phyloP scores from a whole-genome alignment of 805 yeast species.

The Monosporozyma yasuniensis region DNA sequence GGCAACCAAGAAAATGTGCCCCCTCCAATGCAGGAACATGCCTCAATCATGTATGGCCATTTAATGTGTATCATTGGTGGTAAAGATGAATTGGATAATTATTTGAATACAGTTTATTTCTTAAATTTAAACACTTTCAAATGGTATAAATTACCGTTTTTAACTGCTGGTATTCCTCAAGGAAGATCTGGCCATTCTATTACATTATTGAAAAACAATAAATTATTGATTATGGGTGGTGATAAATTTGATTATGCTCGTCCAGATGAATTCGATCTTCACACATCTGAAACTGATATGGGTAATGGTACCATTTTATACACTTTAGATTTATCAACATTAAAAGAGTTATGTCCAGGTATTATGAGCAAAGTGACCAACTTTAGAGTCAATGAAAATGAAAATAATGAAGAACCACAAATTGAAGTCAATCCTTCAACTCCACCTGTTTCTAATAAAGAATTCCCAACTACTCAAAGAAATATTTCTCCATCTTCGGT shows the following conservation, averaged over 20 bases:
- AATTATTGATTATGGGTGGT: conserved; percentile 84
- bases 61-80: conserved; percentile 86
- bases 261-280: conserved; percentile 39
- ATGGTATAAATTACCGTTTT: conserved; percentile 57
- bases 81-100: conserved; percentile 61
- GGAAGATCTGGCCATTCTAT: conserved; percentile 88
- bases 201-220: conserved; percentile 58
- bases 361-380: conserved; percentile 15
- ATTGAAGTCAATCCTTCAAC: conserved; percentile 11
- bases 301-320: conserved; percentile 54
- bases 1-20: conserved; percentile 34
- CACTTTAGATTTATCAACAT: conserved; percentile 45
- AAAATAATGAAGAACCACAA: background rate
- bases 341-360: conserved; percentile 32
- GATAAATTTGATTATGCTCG: conserved; percentile 63
- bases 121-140: conserved; percentile 61
- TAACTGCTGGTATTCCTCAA: conserved; percentile 48
- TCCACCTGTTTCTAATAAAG: conserved; percentile 6
- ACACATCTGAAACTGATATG: conserved; percentile 44
- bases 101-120: conserved; percentile 59
- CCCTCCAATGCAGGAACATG: conserved; percentile 85
- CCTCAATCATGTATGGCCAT: conserved; percentile 71
- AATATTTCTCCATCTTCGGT: background rate
- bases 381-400: background rate
- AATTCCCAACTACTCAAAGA: background rate